Base-by-base conservation (phyloP, 2,329 filamentous ascomycete species). In the Leptographium flavum region DNA sequence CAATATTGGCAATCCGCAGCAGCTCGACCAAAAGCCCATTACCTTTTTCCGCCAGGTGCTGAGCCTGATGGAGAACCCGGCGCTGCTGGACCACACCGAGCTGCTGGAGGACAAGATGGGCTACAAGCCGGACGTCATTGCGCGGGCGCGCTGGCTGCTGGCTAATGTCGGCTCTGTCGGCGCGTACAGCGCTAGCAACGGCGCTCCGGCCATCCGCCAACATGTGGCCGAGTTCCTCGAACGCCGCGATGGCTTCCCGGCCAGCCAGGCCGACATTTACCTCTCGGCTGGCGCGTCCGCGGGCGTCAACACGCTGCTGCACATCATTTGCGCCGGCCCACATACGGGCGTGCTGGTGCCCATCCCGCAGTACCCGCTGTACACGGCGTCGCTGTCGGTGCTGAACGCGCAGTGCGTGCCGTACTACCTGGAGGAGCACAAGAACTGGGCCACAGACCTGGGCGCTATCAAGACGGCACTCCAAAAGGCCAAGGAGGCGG, bases 1-100 rank as follows among this genome's bases (percentile, higher is more conserved):
- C 66, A 98, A 98, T 69, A 98, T 98, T 59, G 92, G 92, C 60
- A 98, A 98, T 70, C 92, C 92, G 4, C 92, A 98, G 67, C 92
- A 98, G 68, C 79, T 98, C 51, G 92, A 95, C 67, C 92, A 98
- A 74, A 93, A 96, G 73, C 92, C 92, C 58, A 90, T 98, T 58
- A 98, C 92, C 55, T 98, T 95, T 73, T 95, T 98, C 78, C 81
- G 92, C 55, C 90, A 98, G 68, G 92, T 98, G 25, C 75, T 92
- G 57, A 94, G 87, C 66, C 64, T 98, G 50, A 66, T 96, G 48
- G 92, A 98, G 71, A 88, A 96, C 69, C 92, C 92, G 1, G 62
- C 71, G 47, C 71, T 98, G 30, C 72, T 98, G 49, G 74, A 94
- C 58, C 81, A 93, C 56, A 79, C 87, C 61, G 76, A 90, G 53